phyloP scores from a whole-genome alignment of 2,329 filamentous ascomycete genomes.

The Mollisia scopiformis region DNA sequence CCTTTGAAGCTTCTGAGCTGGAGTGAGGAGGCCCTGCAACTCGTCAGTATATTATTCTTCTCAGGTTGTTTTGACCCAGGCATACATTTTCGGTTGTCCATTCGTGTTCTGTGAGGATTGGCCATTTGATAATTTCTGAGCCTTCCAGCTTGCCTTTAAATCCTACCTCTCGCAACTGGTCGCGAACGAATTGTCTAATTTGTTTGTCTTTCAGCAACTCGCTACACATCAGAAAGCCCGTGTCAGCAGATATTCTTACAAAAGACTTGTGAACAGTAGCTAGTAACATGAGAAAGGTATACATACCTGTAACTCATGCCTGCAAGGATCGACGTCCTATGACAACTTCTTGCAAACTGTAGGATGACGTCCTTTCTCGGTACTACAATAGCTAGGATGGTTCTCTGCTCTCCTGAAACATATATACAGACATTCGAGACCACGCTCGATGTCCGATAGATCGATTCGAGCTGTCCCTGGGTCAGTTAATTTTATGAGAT shows the following conservation, averaged over 20 bases:
- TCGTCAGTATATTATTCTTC: slow-evolving; percentile 2
- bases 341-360: slow-evolving; percentile 55
- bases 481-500: slow-evolving; percentile 3
- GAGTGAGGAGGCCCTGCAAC: slow-evolving; percentile 19
- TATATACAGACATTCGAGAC: slow-evolving; percentile 89
- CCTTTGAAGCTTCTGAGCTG: slow-evolving; percentile 23
- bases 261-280: no score
- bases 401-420: slow-evolving; percentile 71
- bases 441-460: slow-evolving; percentile 76
- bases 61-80: neutral
- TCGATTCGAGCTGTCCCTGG: slow-evolving; percentile 68
- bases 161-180: slow-evolving; percentile 58
- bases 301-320: no score
- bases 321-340: no score
- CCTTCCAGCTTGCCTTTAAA: slow-evolving; percentile 68
- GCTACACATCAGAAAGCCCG: no score
- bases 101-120: slow-evolving; percentile 79
- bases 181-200: neutral
- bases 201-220: no score
- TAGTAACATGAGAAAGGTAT: no score
- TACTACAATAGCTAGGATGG: slow-evolving; percentile 79
- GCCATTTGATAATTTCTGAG: slow-evolving; percentile 74
- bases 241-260: no score
- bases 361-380: slow-evolving; percentile 63
- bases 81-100: slow-evolving; percentile 75